phyloP scores from a whole-genome alignment of 2,329 filamentous ascomycete genomes.

The Raffaelea albimanens region DNA sequence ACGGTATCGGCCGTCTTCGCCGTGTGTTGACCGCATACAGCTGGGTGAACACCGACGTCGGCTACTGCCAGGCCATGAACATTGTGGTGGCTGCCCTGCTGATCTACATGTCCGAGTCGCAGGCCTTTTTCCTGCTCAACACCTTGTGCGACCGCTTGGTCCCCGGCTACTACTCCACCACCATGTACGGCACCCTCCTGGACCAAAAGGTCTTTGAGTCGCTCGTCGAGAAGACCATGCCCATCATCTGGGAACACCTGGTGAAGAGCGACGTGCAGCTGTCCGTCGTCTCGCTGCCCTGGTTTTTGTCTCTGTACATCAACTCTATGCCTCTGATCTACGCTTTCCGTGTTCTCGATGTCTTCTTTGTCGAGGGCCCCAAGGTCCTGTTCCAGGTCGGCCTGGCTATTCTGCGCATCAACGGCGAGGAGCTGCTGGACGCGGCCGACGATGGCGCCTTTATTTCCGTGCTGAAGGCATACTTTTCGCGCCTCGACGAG shows the following conservation, averaged over 20 bases:
- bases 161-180: constrained; percentile 95
- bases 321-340: constrained; percentile 99
- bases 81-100: constrained; percentile 96
- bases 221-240: constrained; percentile 98
- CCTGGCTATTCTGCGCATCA: constrained; percentile 91
- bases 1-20: constrained; percentile 82
- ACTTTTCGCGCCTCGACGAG: constrained; percentile 88
- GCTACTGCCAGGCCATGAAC: constrained; percentile 99
- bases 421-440: constrained; percentile 90
- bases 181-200: constrained; percentile 96
- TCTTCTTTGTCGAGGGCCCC: constrained; percentile 96
- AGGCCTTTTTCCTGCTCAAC: constrained; percentile 91
- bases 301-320: constrained; percentile 97
- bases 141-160: constrained; percentile 85
- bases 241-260: constrained; percentile 95
- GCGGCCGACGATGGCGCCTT: constrained; percentile 92
- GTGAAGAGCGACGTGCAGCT: constrained; percentile 94
- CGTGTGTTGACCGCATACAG: constrained; percentile 94
- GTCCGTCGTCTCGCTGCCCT: constrained; percentile 91
- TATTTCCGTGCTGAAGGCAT: constrained; percentile 89
- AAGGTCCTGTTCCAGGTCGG: constrained; percentile 97
- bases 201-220: constrained; percentile 98
- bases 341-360: constrained; percentile 90
- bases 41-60: constrained; percentile 91
- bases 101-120: constrained; percentile 95